phyloP scores from a whole-genome alignment of 805 yeast species.

The Wickerhamiella allomyrinae region DNA sequence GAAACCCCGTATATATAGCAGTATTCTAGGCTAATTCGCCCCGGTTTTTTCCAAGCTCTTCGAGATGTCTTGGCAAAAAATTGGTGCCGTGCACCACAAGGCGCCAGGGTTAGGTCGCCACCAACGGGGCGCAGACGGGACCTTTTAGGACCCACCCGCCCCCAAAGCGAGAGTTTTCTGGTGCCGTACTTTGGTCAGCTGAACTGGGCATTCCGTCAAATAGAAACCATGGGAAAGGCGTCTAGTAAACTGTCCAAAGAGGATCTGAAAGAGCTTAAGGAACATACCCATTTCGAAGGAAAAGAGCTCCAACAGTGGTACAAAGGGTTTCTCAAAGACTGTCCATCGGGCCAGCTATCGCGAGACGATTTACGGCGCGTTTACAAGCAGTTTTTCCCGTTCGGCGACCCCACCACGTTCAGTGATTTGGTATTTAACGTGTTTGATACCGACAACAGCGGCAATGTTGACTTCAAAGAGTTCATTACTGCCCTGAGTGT shows the following conservation, averaged over 20 bases:
- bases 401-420: conserved; percentile 90
- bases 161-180: too few species aligned
- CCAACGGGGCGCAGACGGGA: too few species aligned
- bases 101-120: too few species aligned
- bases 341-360: conserved; percentile 79
- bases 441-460: conserved; percentile 70
- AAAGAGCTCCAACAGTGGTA: conserved; percentile 97
- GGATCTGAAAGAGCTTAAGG: conserved; percentile 67
- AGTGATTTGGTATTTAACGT: conserved; percentile 79
- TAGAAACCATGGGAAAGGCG: conserved; percentile 70
- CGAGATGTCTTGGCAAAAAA: too few species aligned
- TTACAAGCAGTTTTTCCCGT: conserved; percentile 93
- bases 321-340: conserved; percentile 86
- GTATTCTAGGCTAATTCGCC: too few species aligned
- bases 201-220: neutral
- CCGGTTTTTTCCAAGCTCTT: too few species aligned
- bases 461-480: conserved; percentile 79
- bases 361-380: conserved; percentile 82
- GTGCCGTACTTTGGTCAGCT: neutral
- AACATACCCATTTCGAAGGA: conserved; percentile 80
- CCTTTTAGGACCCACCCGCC: too few species aligned
- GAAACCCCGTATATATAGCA: too few species aligned
- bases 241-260: conserved; percentile 87
- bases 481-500: conserved; percentile 78
- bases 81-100: too few species aligned